Conservation (phyloP, 331 rosid genomes). For the Phaseolus coccineus region DNA sequence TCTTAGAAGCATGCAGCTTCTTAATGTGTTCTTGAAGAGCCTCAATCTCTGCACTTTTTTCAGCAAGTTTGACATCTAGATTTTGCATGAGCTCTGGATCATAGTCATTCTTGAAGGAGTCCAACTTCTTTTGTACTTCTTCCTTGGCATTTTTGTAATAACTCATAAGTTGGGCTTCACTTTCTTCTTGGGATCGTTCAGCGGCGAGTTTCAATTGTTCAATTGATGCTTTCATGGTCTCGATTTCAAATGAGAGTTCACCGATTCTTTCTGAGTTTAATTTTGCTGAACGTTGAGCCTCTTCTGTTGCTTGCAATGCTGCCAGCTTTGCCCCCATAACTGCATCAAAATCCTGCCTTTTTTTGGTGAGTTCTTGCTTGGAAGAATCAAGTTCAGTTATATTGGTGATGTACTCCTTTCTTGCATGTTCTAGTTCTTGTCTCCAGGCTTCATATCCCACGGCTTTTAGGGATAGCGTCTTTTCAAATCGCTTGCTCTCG, state of each 20-base stretch:
- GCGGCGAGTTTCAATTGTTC: constrained; percentile 58
- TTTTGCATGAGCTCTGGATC: constrained; percentile 51
- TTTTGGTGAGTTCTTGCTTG: constrained; percentile 78
- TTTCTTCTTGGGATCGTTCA: constrained; percentile 51
- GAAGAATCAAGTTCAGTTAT: constrained; percentile 71
- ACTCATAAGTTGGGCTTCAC: constrained; percentile 39
- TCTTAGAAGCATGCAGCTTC: constrained; percentile 68
- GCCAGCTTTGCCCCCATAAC: constrained; percentile 75
- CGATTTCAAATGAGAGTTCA: constrained; percentile 66
- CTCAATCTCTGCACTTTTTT: constrained; percentile 69
- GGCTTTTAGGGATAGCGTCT: constrained; percentile 52
- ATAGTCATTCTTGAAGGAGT: constrained; percentile 56
- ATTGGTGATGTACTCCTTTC: constrained; percentile 56
- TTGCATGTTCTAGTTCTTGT: constrained; percentile 64
- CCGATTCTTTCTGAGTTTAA: constrained; percentile 58
- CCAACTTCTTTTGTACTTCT: constrained; percentile 58
- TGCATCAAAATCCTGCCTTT: constrained; percentile 81
- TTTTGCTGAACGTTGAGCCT: constrained; percentile 72
- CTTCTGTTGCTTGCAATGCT: constrained; percentile 76
- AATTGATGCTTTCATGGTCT: constrained; percentile 57
- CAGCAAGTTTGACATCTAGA: constrained; percentile 59
- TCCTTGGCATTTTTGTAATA: constrained; percentile 53
- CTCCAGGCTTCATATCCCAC: constrained; percentile 65
- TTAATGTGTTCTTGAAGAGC: constrained; percentile 63
- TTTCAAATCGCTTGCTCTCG: constrained; percentile 57